These are phyloP conservation scores for Bipolaris oryzae DNA, from an alignment of 2,329 filamentous ascomycete species.

Conservation along the genomic window DNA sequence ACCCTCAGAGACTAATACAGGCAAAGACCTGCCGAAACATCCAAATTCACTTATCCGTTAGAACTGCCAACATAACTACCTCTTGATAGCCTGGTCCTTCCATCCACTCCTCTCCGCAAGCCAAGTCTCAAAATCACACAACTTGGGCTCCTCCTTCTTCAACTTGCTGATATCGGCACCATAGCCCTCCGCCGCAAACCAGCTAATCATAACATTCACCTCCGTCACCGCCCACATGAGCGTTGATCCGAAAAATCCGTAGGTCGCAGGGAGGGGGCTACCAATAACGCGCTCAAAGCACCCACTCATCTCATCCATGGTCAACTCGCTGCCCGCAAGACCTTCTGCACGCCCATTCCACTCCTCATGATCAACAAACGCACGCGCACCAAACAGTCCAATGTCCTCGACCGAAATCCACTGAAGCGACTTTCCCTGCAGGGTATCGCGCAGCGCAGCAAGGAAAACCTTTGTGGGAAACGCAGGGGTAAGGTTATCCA, in stretches of 20 bases:
- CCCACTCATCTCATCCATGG: slow-evolving; percentile 52
- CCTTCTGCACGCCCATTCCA: slow-evolving; percentile 55
- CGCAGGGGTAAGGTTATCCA: slow-evolving; percentile 62
- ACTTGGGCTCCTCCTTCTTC: slow-evolving; percentile 51
- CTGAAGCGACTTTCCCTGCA: slow-evolving; percentile 52
- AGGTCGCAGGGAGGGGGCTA: slow-evolving; percentile 52
- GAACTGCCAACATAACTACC: slow-evolving; percentile 2
- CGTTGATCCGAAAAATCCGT: slow-evolving; percentile 47
- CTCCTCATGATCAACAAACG: slow-evolving; percentile 54
- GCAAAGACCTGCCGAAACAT: not conserved
- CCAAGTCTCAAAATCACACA: slow-evolving; percentile 58
- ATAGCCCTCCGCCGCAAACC: slow-evolving; percentile 58
- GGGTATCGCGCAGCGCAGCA: slow-evolving; percentile 50
- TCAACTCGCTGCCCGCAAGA: slow-evolving; percentile 61
- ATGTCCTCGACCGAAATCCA: slow-evolving; percentile 56
- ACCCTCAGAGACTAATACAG: not conserved
- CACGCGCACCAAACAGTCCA: slow-evolving; percentile 57
- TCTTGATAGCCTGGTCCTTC: slow-evolving; percentile 31
- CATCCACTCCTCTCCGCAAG: slow-evolving; percentile 56
- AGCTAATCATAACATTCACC: slow-evolving; percentile 56
- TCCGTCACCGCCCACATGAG: slow-evolving; percentile 54
- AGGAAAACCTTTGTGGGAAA: slow-evolving; percentile 58
- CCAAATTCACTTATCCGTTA: not conserved
- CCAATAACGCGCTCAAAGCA: slow-evolving; percentile 57
- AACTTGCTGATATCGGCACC: slow-evolving; percentile 53